Conservation (phyloP, 1,139 yeast species). For the Geotrichum siamense region DNA sequence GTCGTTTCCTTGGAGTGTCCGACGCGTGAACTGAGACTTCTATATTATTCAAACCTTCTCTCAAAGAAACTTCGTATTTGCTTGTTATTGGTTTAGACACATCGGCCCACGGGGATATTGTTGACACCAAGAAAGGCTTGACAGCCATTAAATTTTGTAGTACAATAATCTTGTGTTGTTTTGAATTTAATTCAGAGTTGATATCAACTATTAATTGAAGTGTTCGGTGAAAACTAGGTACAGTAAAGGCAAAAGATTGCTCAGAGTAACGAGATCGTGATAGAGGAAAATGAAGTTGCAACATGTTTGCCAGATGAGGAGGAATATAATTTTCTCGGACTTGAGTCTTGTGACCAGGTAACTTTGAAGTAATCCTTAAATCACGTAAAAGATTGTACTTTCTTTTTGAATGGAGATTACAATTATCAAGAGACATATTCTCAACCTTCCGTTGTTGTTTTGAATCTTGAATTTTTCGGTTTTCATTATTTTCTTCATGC, state of each 20-base stretch:
- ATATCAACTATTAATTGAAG: constrained; percentile 28
- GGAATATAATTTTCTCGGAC: constrained; percentile 21
- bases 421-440: constrained; percentile 29
- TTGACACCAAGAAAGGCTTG: constrained; percentile 25
- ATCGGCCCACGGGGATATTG: constrained; percentile 28
- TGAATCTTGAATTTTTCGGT: constrained; percentile 15
- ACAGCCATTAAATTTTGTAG: constrained; percentile 25
- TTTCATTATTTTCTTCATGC: constrained; percentile 17
- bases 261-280: constrained; percentile 29
- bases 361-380: neutral
- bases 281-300: constrained; percentile 27
- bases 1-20: neutral
- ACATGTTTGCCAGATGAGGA: constrained; percentile 27
- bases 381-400: neutral
- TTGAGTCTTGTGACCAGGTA: neutral
- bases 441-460: constrained; percentile 22
- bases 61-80: constrained; percentile 26
- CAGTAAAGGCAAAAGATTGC: constrained; percentile 30
- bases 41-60: constrained; percentile 29
- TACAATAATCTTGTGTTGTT: constrained; percentile 25
- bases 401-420: neutral
- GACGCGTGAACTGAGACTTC: constrained; percentile 21
- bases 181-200: constrained; percentile 26
- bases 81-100: constrained; percentile 23
- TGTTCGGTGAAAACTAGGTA: constrained; percentile 32